Conservation (phyloP, 1,139 yeast species). For the Debaryomyces fabryi region DNA sequence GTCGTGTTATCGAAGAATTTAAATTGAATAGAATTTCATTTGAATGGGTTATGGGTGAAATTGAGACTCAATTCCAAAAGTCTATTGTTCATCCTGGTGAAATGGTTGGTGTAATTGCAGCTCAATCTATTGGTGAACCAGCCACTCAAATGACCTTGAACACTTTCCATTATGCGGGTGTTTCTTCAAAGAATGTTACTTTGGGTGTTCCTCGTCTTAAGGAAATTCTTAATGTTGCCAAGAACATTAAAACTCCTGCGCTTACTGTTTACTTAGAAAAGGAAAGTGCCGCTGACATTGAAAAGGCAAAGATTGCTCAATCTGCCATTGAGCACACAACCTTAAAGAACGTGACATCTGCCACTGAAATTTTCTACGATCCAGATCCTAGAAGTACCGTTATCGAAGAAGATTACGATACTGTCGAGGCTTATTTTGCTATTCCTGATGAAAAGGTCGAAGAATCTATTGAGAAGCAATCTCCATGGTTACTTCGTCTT, state of each 20-base stretch:
- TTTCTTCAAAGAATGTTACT: conserved; percentile 97
- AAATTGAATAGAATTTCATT: conserved; percentile 83
- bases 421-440: conserved; percentile 95
- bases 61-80: conserved; percentile 90
- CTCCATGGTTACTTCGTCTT: conserved; percentile 96
- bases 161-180: conserved; percentile 99
- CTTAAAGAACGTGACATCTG: conserved; percentile 91
- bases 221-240: conserved; percentile 98
- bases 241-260: conserved; percentile 98
- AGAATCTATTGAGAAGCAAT: conserved; percentile 88
- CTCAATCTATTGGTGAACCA: conserved; percentile 99
- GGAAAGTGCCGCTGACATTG: conserved; percentile 84
- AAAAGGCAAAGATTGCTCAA: conserved; percentile 91
- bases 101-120: conserved; percentile 99
- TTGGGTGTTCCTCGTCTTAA: conserved; percentile 99
- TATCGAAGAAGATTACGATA: conserved; percentile 94
- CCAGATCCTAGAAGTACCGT: conserved; percentile 98
- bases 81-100: conserved; percentile 98
- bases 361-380: conserved; percentile 95
- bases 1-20: conserved; percentile 91
- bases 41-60: conserved; percentile 94
- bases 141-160: conserved; percentile 99
- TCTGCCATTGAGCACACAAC: conserved; percentile 97
- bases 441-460: conserved; percentile 98
- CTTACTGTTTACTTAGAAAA: conserved; percentile 85